phyloP scores from a whole-genome alignment of 2,329 filamentous ascomycete genomes.

The Fusarium equiseti region DNA sequence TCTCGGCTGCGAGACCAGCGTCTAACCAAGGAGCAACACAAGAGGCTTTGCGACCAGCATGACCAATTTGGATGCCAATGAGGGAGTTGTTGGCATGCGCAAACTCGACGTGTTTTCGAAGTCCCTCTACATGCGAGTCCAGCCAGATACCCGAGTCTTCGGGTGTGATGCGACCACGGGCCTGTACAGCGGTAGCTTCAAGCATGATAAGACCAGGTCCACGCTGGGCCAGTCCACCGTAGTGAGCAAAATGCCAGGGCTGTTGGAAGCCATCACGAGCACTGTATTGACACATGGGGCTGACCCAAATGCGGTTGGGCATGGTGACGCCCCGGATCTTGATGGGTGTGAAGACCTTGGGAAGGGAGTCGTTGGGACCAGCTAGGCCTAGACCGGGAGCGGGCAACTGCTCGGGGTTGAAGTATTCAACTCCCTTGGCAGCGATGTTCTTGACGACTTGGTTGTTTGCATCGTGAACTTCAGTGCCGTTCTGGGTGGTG shows the following conservation, averaged over 20 bases:
- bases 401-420: neutral
- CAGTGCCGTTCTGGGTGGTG: neutral
- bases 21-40: conserved; percentile 64
- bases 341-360: conserved; percentile 63
- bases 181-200: conserved; percentile 75
- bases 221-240: conserved; percentile 77
- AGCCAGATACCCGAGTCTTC: conserved; percentile 71
- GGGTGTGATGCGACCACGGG: conserved; percentile 79
- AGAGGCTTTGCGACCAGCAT: conserved; percentile 72
- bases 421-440: neutral
- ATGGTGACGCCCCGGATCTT: conserved; percentile 64
- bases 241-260: conserved; percentile 77
- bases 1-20: conserved; percentile 56
- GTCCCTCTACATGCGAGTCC: conserved; percentile 73
- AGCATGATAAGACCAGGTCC: conserved; percentile 74
- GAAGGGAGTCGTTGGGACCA: neutral
- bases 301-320: conserved; percentile 67
- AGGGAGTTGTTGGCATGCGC: conserved; percentile 73
- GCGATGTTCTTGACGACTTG: neutral
- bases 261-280: conserved; percentile 68
- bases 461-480: neutral
- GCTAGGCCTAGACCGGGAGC: neutral
- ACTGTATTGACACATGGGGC: conserved; percentile 66
- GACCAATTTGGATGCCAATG: conserved; percentile 76
- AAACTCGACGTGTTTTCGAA: conserved; percentile 72